These are phyloP conservation scores for Solanum neorickii DNA, from an alignment of 257 asterid species.

Conservation along the genomic window DNA sequence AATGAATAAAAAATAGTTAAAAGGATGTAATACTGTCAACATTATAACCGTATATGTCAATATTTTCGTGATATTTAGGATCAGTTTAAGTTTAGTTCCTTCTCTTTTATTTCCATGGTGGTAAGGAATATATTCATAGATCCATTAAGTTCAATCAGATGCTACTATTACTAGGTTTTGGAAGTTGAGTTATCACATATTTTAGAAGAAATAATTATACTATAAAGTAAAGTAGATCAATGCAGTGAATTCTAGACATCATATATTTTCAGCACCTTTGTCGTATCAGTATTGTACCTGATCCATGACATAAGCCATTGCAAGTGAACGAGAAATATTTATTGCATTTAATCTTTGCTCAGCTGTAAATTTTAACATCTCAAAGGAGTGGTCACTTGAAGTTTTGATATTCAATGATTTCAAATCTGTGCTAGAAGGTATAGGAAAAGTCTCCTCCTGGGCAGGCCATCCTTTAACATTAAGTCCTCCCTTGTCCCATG, in stretches of 20 bases:
- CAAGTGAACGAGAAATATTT: slow-evolving; percentile 68
- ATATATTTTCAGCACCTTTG: not conserved
- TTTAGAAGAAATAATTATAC: not conserved
- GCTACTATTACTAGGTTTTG: not conserved
- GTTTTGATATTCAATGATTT: slow-evolving; percentile 31
- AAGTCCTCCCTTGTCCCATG: slow-evolving; percentile 28
- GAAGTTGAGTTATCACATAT: not conserved
- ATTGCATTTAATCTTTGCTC: slow-evolving; percentile 72
- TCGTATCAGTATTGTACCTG: slow-evolving; percentile 41
- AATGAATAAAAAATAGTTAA: not conserved
- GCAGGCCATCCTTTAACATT: slow-evolving; percentile 23
- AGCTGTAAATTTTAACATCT: slow-evolving; percentile 30
- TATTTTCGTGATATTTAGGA: not conserved
- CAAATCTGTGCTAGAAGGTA: slow-evolving; percentile 26
- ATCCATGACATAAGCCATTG: slow-evolving; percentile 94
- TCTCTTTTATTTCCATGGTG: not conserved
- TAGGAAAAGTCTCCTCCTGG: slow-evolving; percentile 28
- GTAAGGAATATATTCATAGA: not conserved
- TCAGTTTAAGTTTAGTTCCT: not conserved
- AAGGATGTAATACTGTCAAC: not conserved
- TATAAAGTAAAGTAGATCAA: not conserved
- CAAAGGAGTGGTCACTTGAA: slow-evolving; percentile 26
- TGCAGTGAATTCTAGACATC: not conserved
- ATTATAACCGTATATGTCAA: not conserved
- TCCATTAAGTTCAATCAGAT: not conserved